Percentiles rank a stretch among this genome's conserved stretches.
These are phyloP conservation scores for Camellia japonica DNA, from an alignment of 148 eudicot species.

Conservation along the genomic window DNA sequence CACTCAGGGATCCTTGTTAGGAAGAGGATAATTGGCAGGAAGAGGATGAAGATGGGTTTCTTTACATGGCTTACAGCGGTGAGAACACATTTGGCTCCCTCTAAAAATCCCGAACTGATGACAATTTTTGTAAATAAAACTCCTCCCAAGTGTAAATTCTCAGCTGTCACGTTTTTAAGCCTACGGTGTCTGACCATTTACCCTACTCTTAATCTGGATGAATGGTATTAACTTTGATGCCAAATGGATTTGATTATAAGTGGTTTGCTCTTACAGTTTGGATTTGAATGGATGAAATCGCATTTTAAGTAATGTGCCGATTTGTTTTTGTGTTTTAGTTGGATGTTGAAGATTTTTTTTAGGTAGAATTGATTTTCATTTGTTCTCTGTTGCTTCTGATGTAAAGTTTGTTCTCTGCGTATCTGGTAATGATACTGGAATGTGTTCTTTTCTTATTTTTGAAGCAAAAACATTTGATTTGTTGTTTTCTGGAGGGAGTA, in stretches of 20 bases:
- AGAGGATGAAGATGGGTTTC: conserved; percentile 68
- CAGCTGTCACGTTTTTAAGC: neutral
- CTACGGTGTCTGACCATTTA: neutral
- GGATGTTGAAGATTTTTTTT: neutral
- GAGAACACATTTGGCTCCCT: conserved; percentile 52
- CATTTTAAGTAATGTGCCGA: neutral
- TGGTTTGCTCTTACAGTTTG: neutral
- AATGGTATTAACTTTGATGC: neutral
- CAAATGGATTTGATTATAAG: neutral
- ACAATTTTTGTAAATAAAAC: neutral
- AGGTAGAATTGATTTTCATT: neutral
- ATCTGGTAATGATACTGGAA: neutral
- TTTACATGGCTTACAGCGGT: conserved; percentile 58
- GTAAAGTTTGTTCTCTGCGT: neutral
- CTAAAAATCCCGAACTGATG: neutral
- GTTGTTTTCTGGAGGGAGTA: neutral
- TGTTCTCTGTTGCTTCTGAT: neutral
- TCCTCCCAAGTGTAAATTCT: conserved; percentile 17
- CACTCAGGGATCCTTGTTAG: too few species aligned
- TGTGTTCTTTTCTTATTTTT: neutral
- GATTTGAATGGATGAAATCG: neutral
- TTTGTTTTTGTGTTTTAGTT: neutral
- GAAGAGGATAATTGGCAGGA: too few species aligned
- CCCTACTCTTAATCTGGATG: neutral
- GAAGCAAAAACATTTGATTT: neutral